Conservation (phyloP, 2,329 filamentous ascomycete species). For the Chrysosporium queenslandicum region DNA sequence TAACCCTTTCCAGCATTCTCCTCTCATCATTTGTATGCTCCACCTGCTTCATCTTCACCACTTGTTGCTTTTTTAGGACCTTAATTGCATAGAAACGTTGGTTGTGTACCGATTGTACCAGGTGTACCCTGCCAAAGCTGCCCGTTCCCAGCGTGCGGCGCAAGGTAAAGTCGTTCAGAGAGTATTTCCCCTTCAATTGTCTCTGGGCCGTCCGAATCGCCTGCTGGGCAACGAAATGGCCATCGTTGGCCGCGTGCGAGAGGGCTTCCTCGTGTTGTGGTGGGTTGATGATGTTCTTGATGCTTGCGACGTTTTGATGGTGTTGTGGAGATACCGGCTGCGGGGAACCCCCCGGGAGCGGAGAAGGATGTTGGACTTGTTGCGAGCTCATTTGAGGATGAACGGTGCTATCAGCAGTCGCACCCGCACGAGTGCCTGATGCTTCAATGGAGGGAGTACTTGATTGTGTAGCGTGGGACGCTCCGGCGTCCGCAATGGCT, state of each 20-base stretch:
- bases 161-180: slow-evolving; percentile 78
- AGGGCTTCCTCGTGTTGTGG: slow-evolving; percentile 36
- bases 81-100: slow-evolving; percentile 97
- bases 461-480: slow-evolving; percentile 3
- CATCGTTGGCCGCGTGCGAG: slow-evolving; percentile 12
- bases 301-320: slow-evolving; percentile 58
- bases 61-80: slow-evolving; percentile 95
- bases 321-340: slow-evolving; percentile 28
- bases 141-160: slow-evolving; percentile 88
- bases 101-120: slow-evolving; percentile 97
- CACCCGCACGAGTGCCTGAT: slow-evolving; percentile 8
- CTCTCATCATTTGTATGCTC: slow-evolving; percentile 98
- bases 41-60: slow-evolving; percentile 99
- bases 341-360: slow-evolving; percentile 16
- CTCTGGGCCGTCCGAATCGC: slow-evolving; percentile 34
- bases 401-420: slow-evolving; percentile 6
- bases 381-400: slow-evolving; percentile 9
- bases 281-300: slow-evolving; percentile 72
- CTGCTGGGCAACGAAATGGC: slow-evolving; percentile 15
- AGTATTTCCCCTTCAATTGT: slow-evolving; percentile 95
- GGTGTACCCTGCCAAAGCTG: slow-evolving; percentile 90
- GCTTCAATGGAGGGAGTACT: not conserved
- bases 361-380: not conserved
- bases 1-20: slow-evolving; percentile 89
- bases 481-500: slow-evolving; percentile 1